A percentile compares a stretch with the other conserved stretches of the same genome.
Conservation (phyloP, 441 rosid genomes). For the Francoa sonchifolia region DNA sequence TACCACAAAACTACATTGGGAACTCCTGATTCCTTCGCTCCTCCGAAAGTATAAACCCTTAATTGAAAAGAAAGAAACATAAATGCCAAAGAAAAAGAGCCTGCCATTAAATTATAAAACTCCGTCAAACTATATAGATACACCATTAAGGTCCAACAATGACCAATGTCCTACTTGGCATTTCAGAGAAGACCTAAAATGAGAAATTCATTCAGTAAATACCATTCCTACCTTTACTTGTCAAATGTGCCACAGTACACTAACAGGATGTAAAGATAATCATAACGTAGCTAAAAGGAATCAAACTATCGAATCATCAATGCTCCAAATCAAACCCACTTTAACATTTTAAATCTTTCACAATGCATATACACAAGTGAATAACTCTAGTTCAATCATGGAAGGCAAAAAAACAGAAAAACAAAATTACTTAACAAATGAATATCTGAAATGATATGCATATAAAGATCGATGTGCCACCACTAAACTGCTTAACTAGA, state of each 20-base stretch:
- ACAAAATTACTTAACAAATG: too few species aligned
- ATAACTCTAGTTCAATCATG: background rate
- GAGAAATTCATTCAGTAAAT: too few species aligned
- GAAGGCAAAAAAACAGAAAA: too few species aligned
- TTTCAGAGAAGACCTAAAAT: too few species aligned
- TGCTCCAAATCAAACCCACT: background rate
- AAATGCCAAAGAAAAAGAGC: background rate
- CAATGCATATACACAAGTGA: background rate
- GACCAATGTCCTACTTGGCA: too few species aligned
- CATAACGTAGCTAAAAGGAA: background rate
- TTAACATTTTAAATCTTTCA: too few species aligned
- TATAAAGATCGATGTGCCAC: background rate
- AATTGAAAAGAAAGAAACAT: constrained; percentile 3
- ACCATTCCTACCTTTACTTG: too few species aligned
- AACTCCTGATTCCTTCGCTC: constrained; percentile 33
- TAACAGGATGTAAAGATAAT: background rate
- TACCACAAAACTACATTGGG: constrained; percentile 46
- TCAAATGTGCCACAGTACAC: too few species aligned
- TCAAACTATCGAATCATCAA: background rate
- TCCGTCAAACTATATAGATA: background rate
- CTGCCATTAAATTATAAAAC: background rate
- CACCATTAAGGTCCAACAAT: background rate
- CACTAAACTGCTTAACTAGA: too few species aligned
- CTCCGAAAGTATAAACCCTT: constrained; percentile 47
- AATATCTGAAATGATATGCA: too few species aligned